These are phyloP conservation scores for Tothia fuscella DNA, from an alignment of 2,329 filamentous ascomycete genomes.

Conservation along the genomic window DNA sequence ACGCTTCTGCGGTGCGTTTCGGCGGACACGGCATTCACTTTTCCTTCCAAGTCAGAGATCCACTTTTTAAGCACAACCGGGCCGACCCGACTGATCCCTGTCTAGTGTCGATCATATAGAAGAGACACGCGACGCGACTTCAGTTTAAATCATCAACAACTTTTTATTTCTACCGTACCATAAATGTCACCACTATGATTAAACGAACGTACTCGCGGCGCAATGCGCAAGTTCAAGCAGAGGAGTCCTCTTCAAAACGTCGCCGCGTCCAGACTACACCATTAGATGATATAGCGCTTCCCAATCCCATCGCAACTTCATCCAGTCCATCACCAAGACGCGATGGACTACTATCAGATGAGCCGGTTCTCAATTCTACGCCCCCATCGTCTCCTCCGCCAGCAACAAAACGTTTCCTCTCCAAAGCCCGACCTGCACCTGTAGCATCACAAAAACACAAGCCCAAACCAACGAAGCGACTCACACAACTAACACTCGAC, in stretches of 20 bases:
- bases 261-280: no score
- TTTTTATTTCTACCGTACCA: not conserved
- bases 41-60: no score
- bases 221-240: not conserved
- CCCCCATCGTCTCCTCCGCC: slow-evolving; percentile 7
- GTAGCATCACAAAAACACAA: not conserved
- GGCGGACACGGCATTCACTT: no score
- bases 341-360: not conserved
- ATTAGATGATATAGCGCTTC: not conserved
- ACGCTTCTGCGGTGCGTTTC: no score
- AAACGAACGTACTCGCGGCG: slow-evolving; percentile 8
- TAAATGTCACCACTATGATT: slow-evolving; percentile 1
- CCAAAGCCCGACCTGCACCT: not conserved
- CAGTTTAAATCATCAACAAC: not conserved
- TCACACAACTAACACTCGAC: slow-evolving; percentile 10
- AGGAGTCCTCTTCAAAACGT: not conserved
- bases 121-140: not conserved
- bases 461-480: not conserved
- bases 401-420: not conserved
- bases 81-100: no score
- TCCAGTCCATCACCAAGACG: no score
- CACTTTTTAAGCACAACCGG: no score
- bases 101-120: no score
- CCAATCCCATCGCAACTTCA: no score
- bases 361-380: not conserved